These are phyloP conservation scores for Eutrema salsugineum DNA, from an alignment of 441 rosid species.

Conservation along the genomic window DNA sequence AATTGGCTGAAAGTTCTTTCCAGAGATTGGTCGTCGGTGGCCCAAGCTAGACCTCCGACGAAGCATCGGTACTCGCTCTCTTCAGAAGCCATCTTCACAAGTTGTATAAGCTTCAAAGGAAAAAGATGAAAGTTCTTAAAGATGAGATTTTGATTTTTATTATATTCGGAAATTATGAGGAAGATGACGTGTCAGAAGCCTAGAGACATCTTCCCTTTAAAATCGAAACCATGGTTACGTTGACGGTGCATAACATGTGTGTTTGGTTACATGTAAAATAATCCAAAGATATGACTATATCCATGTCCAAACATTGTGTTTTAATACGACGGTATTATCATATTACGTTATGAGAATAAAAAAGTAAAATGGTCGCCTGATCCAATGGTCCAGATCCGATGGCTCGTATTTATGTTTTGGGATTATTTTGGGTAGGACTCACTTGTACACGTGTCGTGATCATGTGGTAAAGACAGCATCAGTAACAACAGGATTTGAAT, in stretches of 20 bases:
- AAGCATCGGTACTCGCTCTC: constrained; percentile 74
- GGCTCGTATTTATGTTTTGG: not conserved
- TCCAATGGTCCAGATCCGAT: not conserved
- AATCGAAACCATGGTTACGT: not conserved
- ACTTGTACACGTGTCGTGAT: not conserved
- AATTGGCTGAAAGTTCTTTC: constrained; percentile 52
- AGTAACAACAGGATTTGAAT: not conserved
- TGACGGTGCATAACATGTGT: not conserved
- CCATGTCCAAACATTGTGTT: constrained; percentile 1
- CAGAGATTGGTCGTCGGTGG: constrained; percentile 61
- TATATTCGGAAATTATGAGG: constrained; percentile 5
- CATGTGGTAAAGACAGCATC: not conserved
- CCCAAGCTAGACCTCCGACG: constrained; percentile 90
- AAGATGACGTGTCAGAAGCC: not conserved
- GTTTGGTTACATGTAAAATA: constrained; percentile 6
- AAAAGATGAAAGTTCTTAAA: not conserved
- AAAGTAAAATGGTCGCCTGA: not conserved
- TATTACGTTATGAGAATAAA: not conserved
- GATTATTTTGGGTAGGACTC: not conserved
- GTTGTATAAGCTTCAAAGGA: not conserved
- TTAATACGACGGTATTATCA: too few relatives aligned
- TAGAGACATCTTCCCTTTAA: not conserved
- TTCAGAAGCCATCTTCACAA: constrained; percentile 38
- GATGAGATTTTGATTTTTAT: not conserved
- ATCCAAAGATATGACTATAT: not conserved